Evolutionary conservation across 768 basidiomycete species (phyloP), one percentile per base, ranked within the genome.

Genomic region (Suillus americanus): DNA sequence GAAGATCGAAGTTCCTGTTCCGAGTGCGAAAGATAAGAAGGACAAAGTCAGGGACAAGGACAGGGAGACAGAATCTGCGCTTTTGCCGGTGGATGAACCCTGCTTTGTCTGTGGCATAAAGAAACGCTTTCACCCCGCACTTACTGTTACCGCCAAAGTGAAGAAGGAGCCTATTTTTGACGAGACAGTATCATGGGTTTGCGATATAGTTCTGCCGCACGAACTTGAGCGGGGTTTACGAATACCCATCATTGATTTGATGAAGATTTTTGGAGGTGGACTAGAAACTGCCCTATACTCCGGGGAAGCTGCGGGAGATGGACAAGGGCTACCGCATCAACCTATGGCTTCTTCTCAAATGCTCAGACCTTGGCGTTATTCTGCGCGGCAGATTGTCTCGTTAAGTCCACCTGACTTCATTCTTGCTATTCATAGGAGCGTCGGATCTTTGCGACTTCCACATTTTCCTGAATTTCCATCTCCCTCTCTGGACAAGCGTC

Each of bases 61-160:
- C 20, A 67, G 59, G 28, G 57, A 60, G 10, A 71, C 71, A n/a
- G 73, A 71, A 25, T 65, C 62, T 30, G 65, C 72, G 8, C 70
- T 67, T 9, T 53, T 30, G 60, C 28, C 48, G 18, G 66, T 67
- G 2, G 74, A 77, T n/a, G 73, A 72, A 43, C 62, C 46, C 10
- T 76, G 75, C 41, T 45, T 73, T 16, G 62, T 62, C 9, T 76
- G 75, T 56, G 75, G 75, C 18, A 72, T 75, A 30, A 77, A 69
- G 65, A 73, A 67, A 60, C 69, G 73, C 12, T 57, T 70, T 46
- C 75, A 76, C 61, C 68, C 67, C 25, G 69, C 66, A 55, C 73
- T 69, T 48, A 65, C 66, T 18, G 48, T 65, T 43, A 28, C 56
- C 5, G 9, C 18, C 9, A 40, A 35, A 59, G 25, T 41, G 38